phyloP scores from a whole-genome alignment of 1,139 yeast species.

The Magnusiomyces tetraspermus region DNA sequence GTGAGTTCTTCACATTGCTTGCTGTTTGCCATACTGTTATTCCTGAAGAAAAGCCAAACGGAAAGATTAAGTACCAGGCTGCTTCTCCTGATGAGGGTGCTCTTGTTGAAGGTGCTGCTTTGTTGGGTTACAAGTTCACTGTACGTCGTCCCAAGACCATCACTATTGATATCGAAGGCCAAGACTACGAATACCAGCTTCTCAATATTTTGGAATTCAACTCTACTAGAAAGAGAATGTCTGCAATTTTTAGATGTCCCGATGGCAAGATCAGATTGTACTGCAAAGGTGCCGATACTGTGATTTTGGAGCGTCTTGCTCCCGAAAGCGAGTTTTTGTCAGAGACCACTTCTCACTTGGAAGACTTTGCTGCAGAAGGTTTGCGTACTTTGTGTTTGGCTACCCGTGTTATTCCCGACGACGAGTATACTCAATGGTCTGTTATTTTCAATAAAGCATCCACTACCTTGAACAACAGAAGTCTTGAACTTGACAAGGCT shows the following conservation, averaged over 20 bases:
- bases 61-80: slow-evolving; percentile 78
- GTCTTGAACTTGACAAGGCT: slow-evolving; percentile 68
- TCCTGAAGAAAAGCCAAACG: slow-evolving; percentile 61
- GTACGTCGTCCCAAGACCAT: slow-evolving; percentile 82
- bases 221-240: slow-evolving; percentile 96
- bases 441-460: slow-evolving; percentile 65
- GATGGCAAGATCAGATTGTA: slow-evolving; percentile 84
- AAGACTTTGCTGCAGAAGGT: slow-evolving; percentile 95
- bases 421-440: slow-evolving; percentile 62
- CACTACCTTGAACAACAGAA: slow-evolving; percentile 66
- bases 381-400: slow-evolving; percentile 92
- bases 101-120: slow-evolving; percentile 90
- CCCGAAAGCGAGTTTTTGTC: slow-evolving; percentile 70
- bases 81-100: slow-evolving; percentile 99
- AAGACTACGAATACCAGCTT: slow-evolving; percentile 51
- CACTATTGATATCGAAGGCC: slow-evolving; percentile 46
- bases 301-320: slow-evolving; percentile 74
- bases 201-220: slow-evolving; percentile 86
- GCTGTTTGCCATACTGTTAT: slow-evolving; percentile 97
- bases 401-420: slow-evolving; percentile 65
- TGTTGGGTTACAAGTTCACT: slow-evolving; percentile 71
- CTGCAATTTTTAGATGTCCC: slow-evolving; percentile 87
- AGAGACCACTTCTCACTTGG: slow-evolving; percentile 77
- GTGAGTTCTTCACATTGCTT: slow-evolving; percentile 72
- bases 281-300: slow-evolving; percentile 98